These are phyloP conservation scores for Purshia tridentata DNA, from an alignment of 306 rosid genomes.

Conservation along the genomic window DNA sequence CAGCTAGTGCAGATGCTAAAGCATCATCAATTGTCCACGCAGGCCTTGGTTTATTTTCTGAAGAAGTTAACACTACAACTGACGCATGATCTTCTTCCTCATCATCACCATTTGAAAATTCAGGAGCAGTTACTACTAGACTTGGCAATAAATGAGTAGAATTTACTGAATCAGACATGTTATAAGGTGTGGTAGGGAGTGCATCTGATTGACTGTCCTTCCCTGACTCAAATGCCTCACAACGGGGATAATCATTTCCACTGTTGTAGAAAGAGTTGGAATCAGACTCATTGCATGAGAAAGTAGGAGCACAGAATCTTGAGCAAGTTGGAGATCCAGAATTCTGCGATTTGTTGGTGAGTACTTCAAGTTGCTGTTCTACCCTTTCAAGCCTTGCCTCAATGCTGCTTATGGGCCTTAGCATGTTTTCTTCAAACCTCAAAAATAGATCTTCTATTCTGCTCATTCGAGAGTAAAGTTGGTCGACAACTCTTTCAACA, in stretches of 20 bases:
- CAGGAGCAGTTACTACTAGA: constrained; percentile 81
- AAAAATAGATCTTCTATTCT: constrained; percentile 64
- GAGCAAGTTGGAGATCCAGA: constrained; percentile 41
- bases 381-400: constrained; percentile 82
- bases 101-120: constrained; percentile 62
- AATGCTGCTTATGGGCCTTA: constrained; percentile 67
- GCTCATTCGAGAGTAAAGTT: constrained; percentile 67
- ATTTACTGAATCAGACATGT: constrained; percentile 36
- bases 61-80: constrained; percentile 28
- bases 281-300: constrained; percentile 52
- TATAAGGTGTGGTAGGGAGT: constrained; percentile 27
- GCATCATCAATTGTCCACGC: constrained; percentile 67
- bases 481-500: constrained; percentile 52
- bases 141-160: constrained; percentile 50
- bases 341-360: constrained; percentile 44
- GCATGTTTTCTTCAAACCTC: constrained; percentile 84
- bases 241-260: constrained; percentile 33
- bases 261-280: constrained; percentile 43
- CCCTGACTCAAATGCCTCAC: constrained; percentile 35
- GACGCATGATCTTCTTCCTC: constrained; percentile 41
- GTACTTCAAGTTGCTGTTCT: constrained; percentile 78
- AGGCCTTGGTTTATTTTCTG: constrained; percentile 42
- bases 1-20: constrained; percentile 78
- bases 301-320: constrained; percentile 60
- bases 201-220: constrained; percentile 37